Evolutionary conservation across 169 alveolate genomes (phyloP).

Genomic region (Toxoplasma gondii): DNA sequence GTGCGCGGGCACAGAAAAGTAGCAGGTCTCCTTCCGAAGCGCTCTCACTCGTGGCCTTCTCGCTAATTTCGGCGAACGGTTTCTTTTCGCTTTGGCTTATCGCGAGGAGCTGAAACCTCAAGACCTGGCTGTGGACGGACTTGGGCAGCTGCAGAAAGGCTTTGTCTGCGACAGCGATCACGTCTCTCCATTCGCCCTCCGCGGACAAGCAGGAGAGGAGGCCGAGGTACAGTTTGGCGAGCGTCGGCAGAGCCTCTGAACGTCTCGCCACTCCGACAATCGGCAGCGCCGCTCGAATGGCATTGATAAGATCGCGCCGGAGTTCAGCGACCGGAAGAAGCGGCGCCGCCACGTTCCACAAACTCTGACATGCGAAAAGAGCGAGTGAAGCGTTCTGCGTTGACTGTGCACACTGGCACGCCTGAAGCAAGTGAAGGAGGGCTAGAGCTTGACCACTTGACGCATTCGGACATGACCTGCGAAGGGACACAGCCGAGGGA

Average conservation of each 20-base stretch:
- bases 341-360: conserved; percentile 40
- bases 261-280: background rate
- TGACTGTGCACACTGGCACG: conserved; percentile 8
- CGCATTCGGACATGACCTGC: conserved; percentile 2
- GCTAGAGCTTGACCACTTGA: background rate
- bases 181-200: background rate
- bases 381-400: conserved; percentile 6
- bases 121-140: background rate
- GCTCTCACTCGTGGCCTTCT: conserved; percentile 5
- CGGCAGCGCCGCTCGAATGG: conserved; percentile 5
- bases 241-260: conserved; percentile 13
- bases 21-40: conserved; percentile 24
- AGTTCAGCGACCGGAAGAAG: background rate
- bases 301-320: background rate
- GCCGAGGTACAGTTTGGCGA: background rate
- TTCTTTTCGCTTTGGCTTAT: background rate
- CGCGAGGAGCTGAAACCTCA: conserved; percentile 20
- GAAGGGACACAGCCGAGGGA: background rate
- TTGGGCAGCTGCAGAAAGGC: conserved; percentile 38
- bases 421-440: conserved; percentile 13
- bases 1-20: conserved; percentile 4
- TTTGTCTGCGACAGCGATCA: conserved; percentile 24
- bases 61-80: background rate
- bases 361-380: background rate
- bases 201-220: background rate